Evolutionary conservation across 306 rosid species (phyloP), one percentile per base, ranked within the genome.

Genomic region (Dalbergia cultrata): DNA sequence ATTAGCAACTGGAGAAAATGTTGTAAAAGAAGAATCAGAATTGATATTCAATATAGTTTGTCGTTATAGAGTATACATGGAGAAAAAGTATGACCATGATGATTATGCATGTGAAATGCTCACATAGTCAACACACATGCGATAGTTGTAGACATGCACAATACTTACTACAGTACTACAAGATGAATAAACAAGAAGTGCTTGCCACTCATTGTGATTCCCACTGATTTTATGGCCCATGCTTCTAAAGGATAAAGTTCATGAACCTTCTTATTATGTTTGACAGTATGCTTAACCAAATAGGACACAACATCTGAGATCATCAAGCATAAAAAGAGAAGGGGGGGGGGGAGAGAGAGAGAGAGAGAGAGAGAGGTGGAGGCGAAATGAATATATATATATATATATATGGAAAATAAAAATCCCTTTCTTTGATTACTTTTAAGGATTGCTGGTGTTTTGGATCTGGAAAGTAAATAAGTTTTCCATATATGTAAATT

Each of bases 391-490:
- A 17, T 54, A 16, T 18, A 70, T 39, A 59, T 52, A 26, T 26
- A 3, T 67, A 17, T 54, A 16, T 18, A 70, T 39, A 59, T 52
- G 58, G 18, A 52, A 52, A 52, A 13, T 5, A 43, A 18, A 43
- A 11, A 56, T 9, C 3, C 6, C 44, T 35, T 71, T 49, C 13
- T 12, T 22, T 26, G 31, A 26, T 39, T 16, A 26, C 45, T 52
- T 47, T 26, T 33, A 8, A 31, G 47, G 18, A 50, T 52, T 16
- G 5, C 26, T 70, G 14, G 41, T 13, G 13, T 52, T 67, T 68
- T 7, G 44, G 75, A 68, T 78, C 82, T 68, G 82, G 68, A 68
- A 19, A 72, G 5, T 53, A 39, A 44, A 10, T 37, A 52, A 26
- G 49, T 64, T 60, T 39, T 26, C 31, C 31, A 26, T 26, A 26